Evolutionary conservation across 352 stramenopile species (phyloP), one percentile per base, ranked within the genome.

Genomic region (Hyaloperonospora brassicae): DNA sequence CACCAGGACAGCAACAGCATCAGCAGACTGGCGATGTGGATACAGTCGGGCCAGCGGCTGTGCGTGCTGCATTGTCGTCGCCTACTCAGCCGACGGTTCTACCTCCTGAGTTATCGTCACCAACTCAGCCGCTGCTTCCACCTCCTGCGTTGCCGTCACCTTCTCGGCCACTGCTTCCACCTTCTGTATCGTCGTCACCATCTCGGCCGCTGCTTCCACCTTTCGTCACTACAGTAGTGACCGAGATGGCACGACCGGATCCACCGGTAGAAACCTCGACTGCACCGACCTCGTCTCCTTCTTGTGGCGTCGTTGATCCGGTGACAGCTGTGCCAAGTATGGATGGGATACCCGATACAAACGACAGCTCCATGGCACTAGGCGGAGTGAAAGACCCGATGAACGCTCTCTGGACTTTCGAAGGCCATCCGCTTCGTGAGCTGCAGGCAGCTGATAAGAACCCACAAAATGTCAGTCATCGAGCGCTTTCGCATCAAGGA

Each of bases 361-460:
- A 13, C 21, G 45, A 62, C 5, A 57, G 67, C 8, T 46, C 61
- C 3, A 21, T 47, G 14, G 35, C 23, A 22, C n/a, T 62, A 21
- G 59, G 53, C 23, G 58, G 50, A 17, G 44, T 53, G 6, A 73
- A 74, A 46, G 68, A 85, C 50, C 65, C 61, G 39, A 81, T 82
- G 67, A 83, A 84, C 4, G 78, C 78, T 17, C 55, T 88, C 43
- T 85, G 76, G 75, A 85, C 52, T 11, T 88, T 88, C 42, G 65
- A 73, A 43, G 78, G 78, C 1, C 78, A 88, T 52, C 64, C 56
- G 2, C 52, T 88, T 24, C 64, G 69, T 2, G 61, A 84, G 34
- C 45, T 88, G 23, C 65, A 67, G 47, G 47, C 70, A 2, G 70
- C 70, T 1, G 45, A 59, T 35, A 70, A 69, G 44, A 79, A 82